Percentiles rank a stretch among this genome's conserved stretches.
These are phyloP conservation scores for Boletus rubroflammeus DNA, from an alignment of 768 basidiomycete genomes.

Conservation along the genomic window DNA sequence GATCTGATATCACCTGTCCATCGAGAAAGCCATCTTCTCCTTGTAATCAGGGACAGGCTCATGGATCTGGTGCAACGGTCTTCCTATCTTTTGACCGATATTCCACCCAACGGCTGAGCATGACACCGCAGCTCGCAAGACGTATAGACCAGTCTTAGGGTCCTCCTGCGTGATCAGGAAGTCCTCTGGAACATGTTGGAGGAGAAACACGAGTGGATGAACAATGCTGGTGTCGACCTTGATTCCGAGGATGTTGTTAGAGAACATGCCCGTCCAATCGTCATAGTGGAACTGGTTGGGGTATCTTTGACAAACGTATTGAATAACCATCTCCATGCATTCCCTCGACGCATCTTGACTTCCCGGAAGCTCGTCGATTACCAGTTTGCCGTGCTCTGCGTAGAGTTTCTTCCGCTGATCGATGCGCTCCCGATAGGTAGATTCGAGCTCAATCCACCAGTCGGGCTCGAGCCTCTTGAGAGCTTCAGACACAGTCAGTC, in stretches of 20 bases:
- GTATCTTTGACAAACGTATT: slow-evolving; percentile 55
- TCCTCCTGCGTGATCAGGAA: slow-evolving; percentile 44
- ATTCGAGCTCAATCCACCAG: slow-evolving; percentile 57
- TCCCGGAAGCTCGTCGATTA: slow-evolving; percentile 47
- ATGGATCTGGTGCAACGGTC: slow-evolving; percentile 44
- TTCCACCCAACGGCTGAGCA: slow-evolving; percentile 52
- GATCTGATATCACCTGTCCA: slow-evolving; percentile 40
- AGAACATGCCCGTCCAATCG: slow-evolving; percentile 34
- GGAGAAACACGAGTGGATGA: slow-evolving; percentile 41
- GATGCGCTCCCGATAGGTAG: slow-evolving; percentile 44
- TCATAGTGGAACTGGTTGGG: slow-evolving; percentile 48
- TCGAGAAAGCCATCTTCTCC: slow-evolving; percentile 45
- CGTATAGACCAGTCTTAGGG: slow-evolving; percentile 40
- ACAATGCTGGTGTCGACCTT: slow-evolving; percentile 26
- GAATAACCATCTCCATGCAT: slow-evolving; percentile 53
- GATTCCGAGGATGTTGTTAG: slow-evolving; percentile 41
- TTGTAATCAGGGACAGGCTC: slow-evolving; percentile 47
- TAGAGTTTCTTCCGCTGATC: slow-evolving; percentile 41
- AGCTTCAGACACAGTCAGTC: slow-evolving; percentile 25
- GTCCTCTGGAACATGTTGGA: slow-evolving; percentile 53
- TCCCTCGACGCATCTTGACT: slow-evolving; percentile 48
- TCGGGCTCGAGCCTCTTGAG: slow-evolving; percentile 48
- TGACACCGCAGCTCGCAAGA: slow-evolving; percentile 42
- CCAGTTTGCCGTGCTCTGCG: slow-evolving; percentile 34
- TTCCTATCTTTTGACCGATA: slow-evolving; percentile 45